Evolutionary conservation across 352 stramenopile genomes (phyloP).

Genomic region (Albugo candida): DNA sequence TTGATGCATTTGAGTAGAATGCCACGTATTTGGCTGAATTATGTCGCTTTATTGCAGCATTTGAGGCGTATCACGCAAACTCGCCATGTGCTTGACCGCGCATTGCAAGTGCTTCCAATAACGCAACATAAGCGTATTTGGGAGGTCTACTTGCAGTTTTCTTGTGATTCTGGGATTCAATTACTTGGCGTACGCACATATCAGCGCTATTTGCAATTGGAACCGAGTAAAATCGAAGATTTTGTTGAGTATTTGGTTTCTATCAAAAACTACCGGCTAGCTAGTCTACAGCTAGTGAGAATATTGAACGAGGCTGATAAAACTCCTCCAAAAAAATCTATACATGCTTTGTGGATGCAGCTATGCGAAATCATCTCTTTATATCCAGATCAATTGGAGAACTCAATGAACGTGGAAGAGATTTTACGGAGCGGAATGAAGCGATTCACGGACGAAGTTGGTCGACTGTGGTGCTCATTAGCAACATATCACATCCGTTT

Average conservation of each 20-base stretch:
- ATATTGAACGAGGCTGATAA: slow-evolving; percentile 60
- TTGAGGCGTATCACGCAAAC: slow-evolving; percentile 56
- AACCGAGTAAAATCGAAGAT: slow-evolving; percentile 44
- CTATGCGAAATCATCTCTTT: slow-evolving; percentile 92
- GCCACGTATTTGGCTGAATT: slow-evolving; percentile 92
- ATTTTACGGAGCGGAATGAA: slow-evolving; percentile 88
- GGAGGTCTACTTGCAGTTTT: slow-evolving; percentile 83
- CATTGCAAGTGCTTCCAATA: slow-evolving; percentile 89
- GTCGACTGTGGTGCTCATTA: slow-evolving; percentile 92
- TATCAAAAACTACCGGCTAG: slow-evolving; percentile 58
- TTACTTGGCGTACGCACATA: slow-evolving; percentile 76
- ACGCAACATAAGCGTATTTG: slow-evolving; percentile 97
- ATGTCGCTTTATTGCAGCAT: slow-evolving; percentile 54
- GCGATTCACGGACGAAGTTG: slow-evolving; percentile 92
- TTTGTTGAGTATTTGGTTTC: slow-evolving; percentile 64
- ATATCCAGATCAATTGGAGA: slow-evolving; percentile 81
- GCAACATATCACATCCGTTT: slow-evolving; percentile 95
- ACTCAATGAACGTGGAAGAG: slow-evolving; percentile 85
- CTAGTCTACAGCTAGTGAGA: slow-evolving; percentile 61
- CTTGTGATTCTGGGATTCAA: slow-evolving; percentile 51
- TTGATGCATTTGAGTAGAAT: slow-evolving; percentile 89
- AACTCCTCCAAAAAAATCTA: slow-evolving; percentile 24
- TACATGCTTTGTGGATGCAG: slow-evolving; percentile 93
- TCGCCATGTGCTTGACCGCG: slow-evolving; percentile 87
- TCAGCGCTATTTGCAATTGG: slow-evolving; percentile 69